phyloP scores from a whole-genome alignment of 495 filamentous ascomycete genomes.

The Tuber brumale region DNA sequence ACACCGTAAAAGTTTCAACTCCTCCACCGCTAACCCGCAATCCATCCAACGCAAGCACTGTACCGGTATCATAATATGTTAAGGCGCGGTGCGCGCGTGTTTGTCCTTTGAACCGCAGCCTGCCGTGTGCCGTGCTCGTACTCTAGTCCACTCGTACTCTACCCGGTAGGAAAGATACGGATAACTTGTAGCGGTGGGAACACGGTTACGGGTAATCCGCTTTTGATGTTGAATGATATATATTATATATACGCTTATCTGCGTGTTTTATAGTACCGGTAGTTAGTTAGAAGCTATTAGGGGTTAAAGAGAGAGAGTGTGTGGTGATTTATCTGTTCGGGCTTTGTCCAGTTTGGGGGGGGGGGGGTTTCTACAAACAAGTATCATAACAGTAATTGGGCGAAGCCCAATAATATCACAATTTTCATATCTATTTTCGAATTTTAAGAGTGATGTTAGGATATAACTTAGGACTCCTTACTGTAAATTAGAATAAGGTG shows the following conservation, averaged over 20 bases:
- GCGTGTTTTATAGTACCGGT: background rate
- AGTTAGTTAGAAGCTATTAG: background rate
- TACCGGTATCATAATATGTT: too few relatives aligned
- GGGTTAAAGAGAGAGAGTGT: background rate
- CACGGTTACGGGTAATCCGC: background rate
- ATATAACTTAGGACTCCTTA: too few relatives aligned
- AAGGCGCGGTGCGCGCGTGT: background rate
- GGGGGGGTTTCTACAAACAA: too few relatives aligned
- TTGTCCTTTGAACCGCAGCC: background rate
- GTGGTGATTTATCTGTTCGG: background rate
- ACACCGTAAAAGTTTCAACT: background rate
- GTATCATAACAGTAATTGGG: too few relatives aligned
- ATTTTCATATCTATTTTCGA: too few relatives aligned
- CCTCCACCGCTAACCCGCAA: background rate
- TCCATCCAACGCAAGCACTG: background rate
- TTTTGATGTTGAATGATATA: background rate
- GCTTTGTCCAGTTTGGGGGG: background rate
- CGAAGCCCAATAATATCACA: too few relatives aligned
- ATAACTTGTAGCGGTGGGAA: background rate
- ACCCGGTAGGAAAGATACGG: background rate
- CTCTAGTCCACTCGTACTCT: background rate
- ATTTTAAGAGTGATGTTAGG: too few relatives aligned
- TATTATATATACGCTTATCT: background rate
- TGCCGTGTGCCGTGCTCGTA: too few relatives aligned
- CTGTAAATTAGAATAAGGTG: too few relatives aligned